Conservation (phyloP, 1,284 basidiomycete species). For the Ustilago hordei region DNA sequence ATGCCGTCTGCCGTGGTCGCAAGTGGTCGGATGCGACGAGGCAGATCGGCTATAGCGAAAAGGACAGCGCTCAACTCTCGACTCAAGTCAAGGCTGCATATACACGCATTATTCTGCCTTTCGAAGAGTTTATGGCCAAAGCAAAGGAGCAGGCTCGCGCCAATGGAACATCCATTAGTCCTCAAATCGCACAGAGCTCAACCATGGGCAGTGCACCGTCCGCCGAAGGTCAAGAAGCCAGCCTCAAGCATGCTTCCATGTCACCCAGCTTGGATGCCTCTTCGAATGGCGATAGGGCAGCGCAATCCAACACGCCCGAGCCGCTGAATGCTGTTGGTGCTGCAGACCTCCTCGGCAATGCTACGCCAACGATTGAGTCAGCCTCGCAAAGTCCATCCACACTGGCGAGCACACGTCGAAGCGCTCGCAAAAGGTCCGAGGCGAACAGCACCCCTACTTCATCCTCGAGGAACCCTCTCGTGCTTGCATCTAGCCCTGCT, state of each 20-base stretch:
- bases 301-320: conserved; percentile 38
- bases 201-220: conserved; percentile 21
- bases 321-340: conserved; percentile 30
- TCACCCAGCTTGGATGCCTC: conserved; percentile 38
- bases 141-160: conserved; percentile 57
- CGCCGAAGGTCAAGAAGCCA: conserved; percentile 12
- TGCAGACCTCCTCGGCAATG: conserved; percentile 27
- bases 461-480: conserved; percentile 24
- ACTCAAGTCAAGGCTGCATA: conserved; percentile 91
- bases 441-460: conserved; percentile 29
- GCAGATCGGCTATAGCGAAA: conserved; percentile 80
- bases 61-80: conserved; percentile 77
- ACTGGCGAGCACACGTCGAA: conserved; percentile 39
- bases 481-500: conserved; percentile 28
- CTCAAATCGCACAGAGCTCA: conserved; percentile 27
- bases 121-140: conserved; percentile 84
- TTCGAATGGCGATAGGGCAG: conserved; percentile 11
- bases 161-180: conserved; percentile 26
- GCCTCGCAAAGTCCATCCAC: conserved; percentile 35
- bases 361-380: conserved; percentile 18
- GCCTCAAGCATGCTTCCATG: conserved; percentile 21
- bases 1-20: conserved; percentile 80
- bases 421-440: conserved; percentile 41
- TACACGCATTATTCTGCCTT: conserved; percentile 88
- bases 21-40: conserved; percentile 88